phyloP scores from a whole-genome alignment of 345 rosid genomes.

The Lepidium africanum region DNA sequence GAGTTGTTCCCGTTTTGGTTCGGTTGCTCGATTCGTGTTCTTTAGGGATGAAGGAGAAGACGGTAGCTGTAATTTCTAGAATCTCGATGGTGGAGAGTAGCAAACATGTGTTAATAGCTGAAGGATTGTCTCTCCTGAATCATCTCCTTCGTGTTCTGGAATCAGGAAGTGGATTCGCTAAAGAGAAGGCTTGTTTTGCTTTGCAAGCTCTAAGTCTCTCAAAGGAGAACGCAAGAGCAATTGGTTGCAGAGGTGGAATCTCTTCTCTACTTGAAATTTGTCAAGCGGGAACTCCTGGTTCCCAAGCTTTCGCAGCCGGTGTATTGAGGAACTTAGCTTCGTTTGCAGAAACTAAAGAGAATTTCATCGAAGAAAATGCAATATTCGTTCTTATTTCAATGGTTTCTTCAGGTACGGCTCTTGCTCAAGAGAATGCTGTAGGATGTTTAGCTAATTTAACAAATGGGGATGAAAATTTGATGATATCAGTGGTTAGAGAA shows the following conservation, averaged over 20 bases:
- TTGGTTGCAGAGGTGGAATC: slow-evolving; percentile 85
- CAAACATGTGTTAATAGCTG: slow-evolving; percentile 63
- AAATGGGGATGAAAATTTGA: slow-evolving; percentile 45
- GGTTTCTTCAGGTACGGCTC: slow-evolving; percentile 59
- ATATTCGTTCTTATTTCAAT: slow-evolving; percentile 49
- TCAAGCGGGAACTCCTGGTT: slow-evolving; percentile 68
- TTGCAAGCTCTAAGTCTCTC: slow-evolving; percentile 62
- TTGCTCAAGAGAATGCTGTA: slow-evolving; percentile 72
- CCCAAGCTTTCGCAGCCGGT: slow-evolving; percentile 81
- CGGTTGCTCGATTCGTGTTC: slow-evolving; percentile 60
- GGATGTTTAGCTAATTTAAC: slow-evolving; percentile 73
- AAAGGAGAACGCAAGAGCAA: slow-evolving; percentile 73
- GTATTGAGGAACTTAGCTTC: slow-evolving; percentile 69
- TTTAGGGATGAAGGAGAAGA: slow-evolving; percentile 59
- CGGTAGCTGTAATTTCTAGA: slow-evolving; percentile 61
- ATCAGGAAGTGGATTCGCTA: slow-evolving; percentile 80
- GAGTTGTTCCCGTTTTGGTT: slow-evolving; percentile 71
- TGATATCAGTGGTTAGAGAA: slow-evolving; percentile 54
- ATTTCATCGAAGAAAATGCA: slow-evolving; percentile 68
- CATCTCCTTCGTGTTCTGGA: slow-evolving; percentile 74
- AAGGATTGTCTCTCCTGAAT: slow-evolving; percentile 65
- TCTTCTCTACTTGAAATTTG: slow-evolving; percentile 77
- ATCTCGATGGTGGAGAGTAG: slow-evolving; percentile 73
- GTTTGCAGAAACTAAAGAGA: slow-evolving; percentile 53
- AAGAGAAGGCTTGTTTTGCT: slow-evolving; percentile 80